phyloP scores from a whole-genome alignment of 768 basidiomycete genomes.

The Podaxis sp. region DNA sequence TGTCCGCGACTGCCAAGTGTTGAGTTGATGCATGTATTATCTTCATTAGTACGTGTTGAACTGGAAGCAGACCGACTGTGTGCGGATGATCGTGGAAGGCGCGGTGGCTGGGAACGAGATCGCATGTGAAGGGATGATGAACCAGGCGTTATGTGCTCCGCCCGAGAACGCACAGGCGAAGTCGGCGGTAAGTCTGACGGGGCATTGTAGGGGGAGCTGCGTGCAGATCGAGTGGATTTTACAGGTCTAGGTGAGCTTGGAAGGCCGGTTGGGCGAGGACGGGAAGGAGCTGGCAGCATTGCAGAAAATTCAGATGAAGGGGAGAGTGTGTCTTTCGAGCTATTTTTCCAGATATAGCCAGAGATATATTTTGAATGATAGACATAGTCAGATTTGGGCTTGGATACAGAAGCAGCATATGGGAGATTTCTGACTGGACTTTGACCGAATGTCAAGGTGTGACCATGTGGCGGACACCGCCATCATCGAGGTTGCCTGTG shows the following conservation, averaged over 20 bases:
- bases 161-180: background rate
- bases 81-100: background rate
- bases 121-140: background rate
- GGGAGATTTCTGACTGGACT: background rate
- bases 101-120: constrained; percentile 9
- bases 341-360: background rate
- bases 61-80: background rate
- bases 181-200: background rate
- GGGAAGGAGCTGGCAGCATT: constrained; percentile 5
- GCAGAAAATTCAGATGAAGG: background rate
- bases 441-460: background rate
- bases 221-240: background rate
- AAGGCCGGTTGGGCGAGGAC: constrained; percentile 1
- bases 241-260: constrained; percentile 4
- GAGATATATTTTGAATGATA: background rate
- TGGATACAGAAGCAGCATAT: constrained; percentile 3
- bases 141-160: background rate
- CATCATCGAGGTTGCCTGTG: background rate
- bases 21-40: background rate
- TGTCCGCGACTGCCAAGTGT: background rate
- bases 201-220: background rate
- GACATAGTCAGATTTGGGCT: background rate
- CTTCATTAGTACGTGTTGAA: background rate
- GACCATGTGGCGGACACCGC: background rate
- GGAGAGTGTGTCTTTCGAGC: background rate